These are phyloP conservation scores for Ramichloridium luteum DNA, from an alignment of 2,329 filamentous ascomycete genomes.

Conservation along the genomic window DNA sequence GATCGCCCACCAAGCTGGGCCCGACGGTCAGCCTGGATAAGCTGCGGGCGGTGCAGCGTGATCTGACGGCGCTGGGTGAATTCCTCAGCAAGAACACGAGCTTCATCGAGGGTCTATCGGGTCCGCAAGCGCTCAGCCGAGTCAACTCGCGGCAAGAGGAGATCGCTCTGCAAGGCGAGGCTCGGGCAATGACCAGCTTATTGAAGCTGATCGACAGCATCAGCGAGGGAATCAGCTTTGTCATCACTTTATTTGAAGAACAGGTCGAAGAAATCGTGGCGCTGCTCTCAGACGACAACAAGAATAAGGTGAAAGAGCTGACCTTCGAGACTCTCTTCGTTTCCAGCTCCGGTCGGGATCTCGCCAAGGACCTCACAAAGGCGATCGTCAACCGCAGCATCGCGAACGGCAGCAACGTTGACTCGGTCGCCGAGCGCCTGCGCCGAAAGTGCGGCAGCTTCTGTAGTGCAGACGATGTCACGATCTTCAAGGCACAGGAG, in stretches of 20 bases:
- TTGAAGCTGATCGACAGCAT: conserved; percentile 79
- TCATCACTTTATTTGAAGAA: conserved; percentile 89
- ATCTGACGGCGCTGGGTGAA: conserved; percentile 62
- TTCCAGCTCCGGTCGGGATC: conserved; percentile 63
- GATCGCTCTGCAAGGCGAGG: conserved; percentile 82
- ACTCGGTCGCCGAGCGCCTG: conserved; percentile 91
- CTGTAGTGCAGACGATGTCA: conserved; percentile 91
- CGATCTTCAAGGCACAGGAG: conserved; percentile 97
- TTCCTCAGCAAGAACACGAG: conserved; percentile 81
- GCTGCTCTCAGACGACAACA: conserved; percentile 57
- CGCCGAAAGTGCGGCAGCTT: conserved; percentile 88
- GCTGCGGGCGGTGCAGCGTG: conserved; percentile 64
- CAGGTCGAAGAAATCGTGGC: conserved; percentile 76
- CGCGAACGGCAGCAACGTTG: conserved; percentile 89
- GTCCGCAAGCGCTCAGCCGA: conserved; percentile 70
- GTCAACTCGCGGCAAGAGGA: conserved; percentile 78
- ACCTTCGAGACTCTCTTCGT: conserved; percentile 86
- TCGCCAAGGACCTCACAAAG: conserved; percentile 90
- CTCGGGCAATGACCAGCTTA: conserved; percentile 79
- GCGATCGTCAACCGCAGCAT: conserved; percentile 98
- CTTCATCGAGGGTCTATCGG: conserved; percentile 88
- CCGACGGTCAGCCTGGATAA: conserved; percentile 58
- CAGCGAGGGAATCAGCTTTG: conserved; percentile 92
- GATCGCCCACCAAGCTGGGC: conserved; percentile 50
- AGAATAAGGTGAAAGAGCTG: conserved; percentile 58